phyloP scores from a whole-genome alignment of 371 early-diverging fungal genomes.

The Amoeboaphelidium occidentale region DNA sequence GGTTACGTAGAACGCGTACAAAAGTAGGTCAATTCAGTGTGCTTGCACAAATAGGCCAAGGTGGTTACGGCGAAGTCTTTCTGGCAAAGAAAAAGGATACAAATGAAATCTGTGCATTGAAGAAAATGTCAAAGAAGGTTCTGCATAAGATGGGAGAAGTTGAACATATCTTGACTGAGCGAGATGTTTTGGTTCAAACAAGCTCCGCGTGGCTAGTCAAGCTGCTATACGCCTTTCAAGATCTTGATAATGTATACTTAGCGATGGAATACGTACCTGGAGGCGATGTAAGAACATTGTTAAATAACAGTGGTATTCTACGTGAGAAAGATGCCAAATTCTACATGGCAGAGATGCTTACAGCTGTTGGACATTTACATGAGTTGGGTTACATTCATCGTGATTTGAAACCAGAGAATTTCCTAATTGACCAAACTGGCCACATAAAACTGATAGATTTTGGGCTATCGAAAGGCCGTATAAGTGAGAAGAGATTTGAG shows the following conservation, averaged over 20 bases:
- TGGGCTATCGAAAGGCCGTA: slow-evolving; percentile 53
- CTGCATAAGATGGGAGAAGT: slow-evolving; percentile 27
- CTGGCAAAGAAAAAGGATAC: slow-evolving; percentile 19
- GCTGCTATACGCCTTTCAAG: slow-evolving; percentile 48
- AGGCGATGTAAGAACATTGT: slow-evolving; percentile 54
- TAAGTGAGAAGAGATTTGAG: slow-evolving; percentile 29
- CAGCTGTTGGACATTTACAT: slow-evolving; percentile 38
- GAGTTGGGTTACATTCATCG: slow-evolving; percentile 32
- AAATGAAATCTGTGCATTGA: slow-evolving; percentile 31
- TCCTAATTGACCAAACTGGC: slow-evolving; percentile 36
- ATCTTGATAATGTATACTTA: slow-evolving; percentile 22
- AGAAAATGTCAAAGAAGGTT: slow-evolving; percentile 35
- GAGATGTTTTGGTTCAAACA: slow-evolving; percentile 32
- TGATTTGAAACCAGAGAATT: slow-evolving; percentile 75
- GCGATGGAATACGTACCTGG: slow-evolving; percentile 61
- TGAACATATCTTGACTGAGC: slow-evolving; percentile 40
- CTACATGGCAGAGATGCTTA: slow-evolving; percentile 36
- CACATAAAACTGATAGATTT: slow-evolving; percentile 74
- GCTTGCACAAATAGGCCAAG: slow-evolving; percentile 54
- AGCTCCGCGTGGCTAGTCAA: slow-evolving; percentile 45
- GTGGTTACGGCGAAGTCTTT: slow-evolving; percentile 43
- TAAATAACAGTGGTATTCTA: slow-evolving; percentile 32
- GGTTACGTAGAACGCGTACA: slow-evolving; percentile 33
- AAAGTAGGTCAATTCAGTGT: slow-evolving; percentile 35
- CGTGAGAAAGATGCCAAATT: slow-evolving; percentile 30